Percentiles rank a stretch among this genome's conserved stretches.
phyloP scores from a whole-genome alignment of 768 basidiomycete genomes.

The Sarcodon aspratus region DNA sequence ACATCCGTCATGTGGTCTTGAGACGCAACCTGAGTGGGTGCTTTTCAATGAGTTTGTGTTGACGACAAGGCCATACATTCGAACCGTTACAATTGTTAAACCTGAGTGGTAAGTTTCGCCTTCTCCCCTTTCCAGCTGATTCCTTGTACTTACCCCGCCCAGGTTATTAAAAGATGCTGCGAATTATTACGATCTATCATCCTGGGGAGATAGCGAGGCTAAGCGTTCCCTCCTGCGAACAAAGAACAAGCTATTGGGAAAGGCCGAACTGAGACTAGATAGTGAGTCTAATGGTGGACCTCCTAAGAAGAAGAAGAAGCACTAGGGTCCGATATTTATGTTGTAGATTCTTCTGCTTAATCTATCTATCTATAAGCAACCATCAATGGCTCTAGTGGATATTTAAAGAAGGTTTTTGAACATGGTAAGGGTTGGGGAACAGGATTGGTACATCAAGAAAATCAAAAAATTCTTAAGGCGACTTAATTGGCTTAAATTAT shows the following conservation, averaged over 20 bases:
- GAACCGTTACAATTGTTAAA: slow-evolving; percentile 79
- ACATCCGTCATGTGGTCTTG: slow-evolving; percentile 78
- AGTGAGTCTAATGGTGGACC: slow-evolving; percentile 5
- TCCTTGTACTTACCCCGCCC: slow-evolving; percentile 7
- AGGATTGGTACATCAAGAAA: too few species aligned
- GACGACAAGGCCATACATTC: slow-evolving; percentile 74
- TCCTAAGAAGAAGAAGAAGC: neutral
- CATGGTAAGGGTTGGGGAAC: too few species aligned
- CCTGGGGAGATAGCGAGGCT: neutral
- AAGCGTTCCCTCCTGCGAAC: slow-evolving; percentile 30
- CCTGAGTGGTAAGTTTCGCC: slow-evolving; percentile 58
- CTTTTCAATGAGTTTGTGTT: slow-evolving; percentile 86
- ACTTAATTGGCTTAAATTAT: too few species aligned
- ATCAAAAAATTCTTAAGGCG: too few species aligned
- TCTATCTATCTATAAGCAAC: too few species aligned
- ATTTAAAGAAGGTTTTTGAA: too few species aligned
- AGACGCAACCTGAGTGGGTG: slow-evolving; percentile 82
- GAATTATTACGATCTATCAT: neutral
- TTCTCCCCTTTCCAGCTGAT: slow-evolving; percentile 42
- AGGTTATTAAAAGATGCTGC: neutral
- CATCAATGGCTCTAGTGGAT: too few species aligned
- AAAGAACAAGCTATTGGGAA: slow-evolving; percentile 40
- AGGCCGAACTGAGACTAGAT: slow-evolving; percentile 10
- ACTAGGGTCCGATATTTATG: too few species aligned
- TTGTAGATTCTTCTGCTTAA: too few species aligned